Evolutionary conservation across 2,329 filamentous ascomycete genomes (phyloP), one percentile per base, ranked within the genome.

Genomic region (Corniculantispora saksenae): DNA sequence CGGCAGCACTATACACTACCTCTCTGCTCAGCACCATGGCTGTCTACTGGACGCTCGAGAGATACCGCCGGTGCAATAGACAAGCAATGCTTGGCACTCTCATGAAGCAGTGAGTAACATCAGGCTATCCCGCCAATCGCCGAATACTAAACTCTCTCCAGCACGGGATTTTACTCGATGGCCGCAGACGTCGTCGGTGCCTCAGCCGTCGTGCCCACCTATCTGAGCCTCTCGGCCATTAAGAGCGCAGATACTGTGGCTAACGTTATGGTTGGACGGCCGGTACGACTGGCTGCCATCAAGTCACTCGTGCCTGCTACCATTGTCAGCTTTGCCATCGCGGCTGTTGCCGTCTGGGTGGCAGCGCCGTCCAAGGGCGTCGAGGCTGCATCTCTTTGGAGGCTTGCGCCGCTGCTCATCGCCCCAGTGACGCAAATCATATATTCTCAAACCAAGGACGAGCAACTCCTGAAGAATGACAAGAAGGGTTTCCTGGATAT

Each of bases 41-140:
- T 21, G 12, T 51, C 29, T 51, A 60, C 57, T 60, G 57, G 57
- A 50, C 57, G 7, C 8, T 60, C 21, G 57, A 60, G 57, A 51
- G 47, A 51, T 51, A 60, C 25, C 57, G 57, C 19, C 57, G 57
- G 8, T 50, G 57, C 21, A 60, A 60, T 29, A 12, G 57, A 23
- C 57, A 60, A 29, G 45, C 57, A 21, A 50, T 60, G 43, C 32
- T 60, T 3, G 57, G 57, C 6, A 27, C 43, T 12, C 47, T 60
- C 1, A 51, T 60, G 57, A 51, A 38, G 15, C n/a, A 19, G 57
- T 51, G 13, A 60, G 57, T 32, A 32, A 32, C 32, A 32, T 32
- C 32, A 32, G 32, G 32, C 32, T 32, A 32, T 32, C 32, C 32
- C 10, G 32, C 32, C 32, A 32, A 32, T 32, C 32, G 32, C 32